A percentile compares a stretch with the other conserved stretches of the same genome.
phyloP scores from a whole-genome alignment of 2,329 filamentous ascomycete genomes.

The Aspergillus viridinutans region DNA sequence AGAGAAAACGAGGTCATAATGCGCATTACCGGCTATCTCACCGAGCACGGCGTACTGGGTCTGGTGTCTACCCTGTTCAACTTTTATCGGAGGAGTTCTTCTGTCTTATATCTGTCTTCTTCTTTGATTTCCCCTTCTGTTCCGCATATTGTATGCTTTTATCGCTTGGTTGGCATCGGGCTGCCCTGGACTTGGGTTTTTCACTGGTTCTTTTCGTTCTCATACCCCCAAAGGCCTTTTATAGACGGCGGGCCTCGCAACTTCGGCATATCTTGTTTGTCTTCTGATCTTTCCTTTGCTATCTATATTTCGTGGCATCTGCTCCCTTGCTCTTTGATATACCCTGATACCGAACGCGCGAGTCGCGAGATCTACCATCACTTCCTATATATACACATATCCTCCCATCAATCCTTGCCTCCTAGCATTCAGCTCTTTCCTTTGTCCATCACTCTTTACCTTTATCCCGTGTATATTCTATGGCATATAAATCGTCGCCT shows the following conservation, averaged over 20 bases:
- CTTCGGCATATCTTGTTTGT: conserved; percentile 20
- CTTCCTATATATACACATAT: conserved; percentile 20
- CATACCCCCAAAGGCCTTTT: conserved; percentile 40
- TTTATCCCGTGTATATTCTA: conserved; percentile 5
- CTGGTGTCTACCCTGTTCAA: conserved; percentile 19
- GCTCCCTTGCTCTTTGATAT: conserved; percentile 12
- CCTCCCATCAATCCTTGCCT: conserved; percentile 20
- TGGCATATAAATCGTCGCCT: conserved; percentile 7
- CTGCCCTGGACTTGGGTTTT: conserved; percentile 18
- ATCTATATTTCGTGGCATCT: conserved; percentile 6
- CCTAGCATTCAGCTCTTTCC: conserved; percentile 9
- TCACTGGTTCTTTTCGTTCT: conserved; percentile 24
- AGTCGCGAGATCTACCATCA: conserved; percentile 27
- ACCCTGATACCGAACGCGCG: conserved; percentile 30
- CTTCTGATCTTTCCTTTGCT: conserved; percentile 17
- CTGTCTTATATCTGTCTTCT: background rate
- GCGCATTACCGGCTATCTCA: conserved; percentile 22
- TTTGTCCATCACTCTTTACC: conserved; percentile 15
- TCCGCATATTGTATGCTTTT: conserved; percentile 13
- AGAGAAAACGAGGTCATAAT: conserved; percentile 20
- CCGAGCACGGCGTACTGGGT: conserved; percentile 30
- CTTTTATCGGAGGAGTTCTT: conserved; percentile 13
- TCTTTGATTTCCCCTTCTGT: background rate
- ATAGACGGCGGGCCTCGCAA: conserved; percentile 35
- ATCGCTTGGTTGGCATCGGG: conserved; percentile 20